Conservation (phyloP, 805 yeast genomes). For the Candida loeiensis region DNA sequence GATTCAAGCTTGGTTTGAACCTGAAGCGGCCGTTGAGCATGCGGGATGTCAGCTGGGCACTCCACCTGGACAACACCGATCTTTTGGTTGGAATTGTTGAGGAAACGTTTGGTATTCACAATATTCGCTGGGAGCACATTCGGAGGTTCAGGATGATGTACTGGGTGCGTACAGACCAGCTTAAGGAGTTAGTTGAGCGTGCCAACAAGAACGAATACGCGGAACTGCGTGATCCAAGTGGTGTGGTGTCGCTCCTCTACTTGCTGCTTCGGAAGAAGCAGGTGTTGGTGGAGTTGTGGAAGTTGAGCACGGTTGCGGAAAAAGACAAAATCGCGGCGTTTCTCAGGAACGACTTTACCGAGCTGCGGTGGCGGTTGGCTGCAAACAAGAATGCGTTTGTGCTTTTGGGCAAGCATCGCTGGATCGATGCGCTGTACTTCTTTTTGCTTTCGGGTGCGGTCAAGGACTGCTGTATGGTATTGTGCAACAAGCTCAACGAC, state of each 20-base stretch:
- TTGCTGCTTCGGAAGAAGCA: slow-evolving; percentile 76
- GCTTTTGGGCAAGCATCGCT: slow-evolving; percentile 81
- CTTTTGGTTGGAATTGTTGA: slow-evolving; percentile 51
- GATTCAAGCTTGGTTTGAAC: slow-evolving; percentile 57
- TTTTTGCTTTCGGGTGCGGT: slow-evolving; percentile 75
- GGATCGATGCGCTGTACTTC: slow-evolving; percentile 82
- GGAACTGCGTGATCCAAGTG: slow-evolving; percentile 62
- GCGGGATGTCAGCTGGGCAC: slow-evolving; percentile 86
- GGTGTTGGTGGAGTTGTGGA: slow-evolving; percentile 79
- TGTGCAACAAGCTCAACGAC: slow-evolving; percentile 66
- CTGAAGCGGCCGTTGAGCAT: slow-evolving; percentile 49
- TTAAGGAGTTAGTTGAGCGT: slow-evolving; percentile 50
- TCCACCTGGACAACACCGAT: slow-evolving; percentile 77
- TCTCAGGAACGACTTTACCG: slow-evolving; percentile 69
- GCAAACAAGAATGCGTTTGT: slow-evolving; percentile 93
- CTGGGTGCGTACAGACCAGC: slow-evolving; percentile 51
- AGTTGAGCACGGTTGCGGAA: slow-evolving; percentile 72
- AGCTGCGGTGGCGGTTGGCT: slow-evolving; percentile 79
- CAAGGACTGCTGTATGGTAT: slow-evolving; percentile 72
- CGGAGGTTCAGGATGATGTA: slow-evolving; percentile 61
- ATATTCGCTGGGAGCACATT: slow-evolving; percentile 59
- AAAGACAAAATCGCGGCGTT: slow-evolving; percentile 78
- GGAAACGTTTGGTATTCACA: slow-evolving; percentile 34
- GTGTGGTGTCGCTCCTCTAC: slow-evolving; percentile 67
- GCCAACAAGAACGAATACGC: slow-evolving; percentile 72